Percentiles rank a stretch among this genome's conserved stretches.
These are phyloP conservation scores for Nakazawaea anatomiae DNA, from an alignment of 805 yeast species.

Conservation along the genomic window DNA sequence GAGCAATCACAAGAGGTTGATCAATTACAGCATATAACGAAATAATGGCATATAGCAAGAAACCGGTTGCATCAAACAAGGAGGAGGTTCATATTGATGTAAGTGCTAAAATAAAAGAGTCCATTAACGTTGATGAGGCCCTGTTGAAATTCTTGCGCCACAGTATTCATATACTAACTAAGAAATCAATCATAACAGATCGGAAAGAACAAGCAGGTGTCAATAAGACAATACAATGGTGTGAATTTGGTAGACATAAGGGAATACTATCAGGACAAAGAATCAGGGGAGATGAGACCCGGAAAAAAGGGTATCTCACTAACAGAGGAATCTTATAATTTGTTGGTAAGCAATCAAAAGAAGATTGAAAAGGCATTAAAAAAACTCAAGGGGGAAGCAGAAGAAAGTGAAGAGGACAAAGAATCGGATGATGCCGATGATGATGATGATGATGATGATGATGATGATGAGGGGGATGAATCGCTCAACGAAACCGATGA, in stretches of 20 bases:
- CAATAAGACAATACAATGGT: conserved; percentile 68
- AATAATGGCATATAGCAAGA: conserved; percentile 3
- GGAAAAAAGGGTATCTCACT: conserved; percentile 74
- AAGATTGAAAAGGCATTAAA: conserved; percentile 47
- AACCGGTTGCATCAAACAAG: neutral
- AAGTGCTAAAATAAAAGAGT: neutral
- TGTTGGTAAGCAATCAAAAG: conserved; percentile 37
- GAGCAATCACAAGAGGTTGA: too few species aligned
- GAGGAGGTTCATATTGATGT: conserved; percentile 9
- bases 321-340: conserved; percentile 50
- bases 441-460: neutral
- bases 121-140: neutral
- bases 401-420: conserved; percentile 17
- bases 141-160: neutral
- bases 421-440: conserved; percentile 1
- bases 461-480: neutral
- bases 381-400: conserved; percentile 21
- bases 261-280: conserved; percentile 64
- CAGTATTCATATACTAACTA: neutral
- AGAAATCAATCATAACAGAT: neutral
- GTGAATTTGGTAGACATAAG: conserved; percentile 72
- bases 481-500: neutral
- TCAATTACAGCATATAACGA: too few species aligned
- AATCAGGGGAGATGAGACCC: conserved; percentile 60
- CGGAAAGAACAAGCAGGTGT: conserved; percentile 60